phyloP scores from a whole-genome alignment of 2,329 filamentous ascomycete genomes.

The Aspergillus fumigatiaffinis region DNA sequence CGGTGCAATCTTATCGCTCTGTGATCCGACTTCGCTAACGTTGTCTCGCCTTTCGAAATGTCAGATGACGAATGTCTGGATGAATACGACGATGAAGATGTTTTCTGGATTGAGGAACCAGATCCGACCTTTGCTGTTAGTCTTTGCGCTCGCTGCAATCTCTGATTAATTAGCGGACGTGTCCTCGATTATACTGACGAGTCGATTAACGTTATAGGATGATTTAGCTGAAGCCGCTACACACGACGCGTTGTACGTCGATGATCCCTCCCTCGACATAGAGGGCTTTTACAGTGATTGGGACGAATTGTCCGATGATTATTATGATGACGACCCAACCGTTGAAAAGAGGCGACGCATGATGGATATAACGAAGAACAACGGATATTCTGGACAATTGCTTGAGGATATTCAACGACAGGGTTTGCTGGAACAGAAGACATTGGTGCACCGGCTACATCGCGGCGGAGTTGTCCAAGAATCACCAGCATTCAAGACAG shows the following conservation, averaged over 20 bases:
- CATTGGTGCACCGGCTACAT: conserved; percentile 13
- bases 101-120: conserved; percentile 32
- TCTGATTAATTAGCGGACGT: background rate
- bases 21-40: background rate
- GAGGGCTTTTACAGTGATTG: conserved; percentile 43
- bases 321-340: conserved; percentile 42
- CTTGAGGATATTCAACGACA: background rate
- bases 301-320: conserved; percentile 45
- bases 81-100: conserved; percentile 35
- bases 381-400: conserved; percentile 9
- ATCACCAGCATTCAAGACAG: conserved; percentile 11
- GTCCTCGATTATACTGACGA: conserved; percentile 4
- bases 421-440: conserved; percentile 7
- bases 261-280: conserved; percentile 37
- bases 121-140: conserved; percentile 34
- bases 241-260: conserved; percentile 37
- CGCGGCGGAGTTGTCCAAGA: conserved; percentile 3
- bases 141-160: background rate
- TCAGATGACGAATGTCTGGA: conserved; percentile 38
- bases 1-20: background rate
- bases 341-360: conserved; percentile 21
- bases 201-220: conserved; percentile 26
- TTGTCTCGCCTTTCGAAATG: conserved; percentile 17
- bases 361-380: conserved; percentile 6
- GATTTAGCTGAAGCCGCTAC: conserved; percentile 41